phyloP scores from a whole-genome alignment of 441 rosid species.

The Croton laevigatus region DNA sequence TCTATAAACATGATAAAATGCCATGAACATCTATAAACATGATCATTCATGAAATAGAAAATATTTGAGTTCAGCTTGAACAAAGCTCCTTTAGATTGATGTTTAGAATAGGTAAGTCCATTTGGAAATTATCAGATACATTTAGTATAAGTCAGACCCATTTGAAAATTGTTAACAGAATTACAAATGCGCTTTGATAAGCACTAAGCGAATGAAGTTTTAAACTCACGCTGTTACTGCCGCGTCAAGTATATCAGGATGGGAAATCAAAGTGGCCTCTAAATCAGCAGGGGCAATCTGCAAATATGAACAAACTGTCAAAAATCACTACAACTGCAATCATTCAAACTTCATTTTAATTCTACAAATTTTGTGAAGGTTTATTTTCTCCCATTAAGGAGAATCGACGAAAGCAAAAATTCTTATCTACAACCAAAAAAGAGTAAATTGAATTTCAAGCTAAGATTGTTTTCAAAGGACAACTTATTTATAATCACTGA shows the following conservation, averaged over 20 bases:
- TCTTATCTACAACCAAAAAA: background rate
- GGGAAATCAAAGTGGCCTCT: constrained; percentile 61
- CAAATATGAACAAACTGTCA: constrained; percentile 6
- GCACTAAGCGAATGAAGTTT: background rate
- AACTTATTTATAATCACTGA: background rate
- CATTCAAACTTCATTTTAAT: background rate
- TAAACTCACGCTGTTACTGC: constrained; percentile 67
- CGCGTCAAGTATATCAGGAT: constrained; percentile 70
- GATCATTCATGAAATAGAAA: constrained; percentile 10
- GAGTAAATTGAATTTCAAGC: background rate
- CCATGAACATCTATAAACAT: background rate
- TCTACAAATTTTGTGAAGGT: background rate
- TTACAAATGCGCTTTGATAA: background rate
- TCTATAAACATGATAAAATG: background rate
- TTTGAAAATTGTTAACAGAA: background rate
- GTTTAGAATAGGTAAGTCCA: background rate
- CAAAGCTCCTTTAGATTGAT: background rate
- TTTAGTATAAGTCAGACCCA: background rate
- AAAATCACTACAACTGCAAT: background rate
- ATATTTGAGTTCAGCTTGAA: background rate
- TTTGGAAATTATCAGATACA: too few species aligned
- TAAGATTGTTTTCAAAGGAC: background rate
- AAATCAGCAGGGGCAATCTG: constrained; percentile 95
- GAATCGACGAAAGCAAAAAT: background rate
- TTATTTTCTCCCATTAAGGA: background rate